Conservation (phyloP, 495 filamentous ascomycete species). For the Niebla homalea region DNA sequence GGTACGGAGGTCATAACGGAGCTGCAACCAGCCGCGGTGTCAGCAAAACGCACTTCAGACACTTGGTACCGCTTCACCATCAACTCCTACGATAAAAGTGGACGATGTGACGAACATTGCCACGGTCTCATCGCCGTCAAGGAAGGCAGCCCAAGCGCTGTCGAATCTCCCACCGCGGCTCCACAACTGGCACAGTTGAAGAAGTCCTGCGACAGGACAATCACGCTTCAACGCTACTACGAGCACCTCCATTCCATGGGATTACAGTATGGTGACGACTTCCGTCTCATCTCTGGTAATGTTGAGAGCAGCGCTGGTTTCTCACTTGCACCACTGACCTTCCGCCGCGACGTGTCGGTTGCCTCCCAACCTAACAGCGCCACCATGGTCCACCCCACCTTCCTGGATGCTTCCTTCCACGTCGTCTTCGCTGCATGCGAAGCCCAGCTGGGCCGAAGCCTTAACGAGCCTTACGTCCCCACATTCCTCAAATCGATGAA, state of each 20-base stretch:
- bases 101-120: conserved; percentile 11
- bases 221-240: conserved; percentile 8
- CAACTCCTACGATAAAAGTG: conserved; percentile 9
- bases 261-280: conserved; percentile 12
- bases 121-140: conserved; percentile 7
- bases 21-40: conserved; percentile 6
- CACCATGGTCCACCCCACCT: conserved; percentile 10
- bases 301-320: conserved; percentile 10
- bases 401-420: conserved; percentile 11
- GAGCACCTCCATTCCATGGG: conserved; percentile 13
- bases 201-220: conserved; percentile 3
- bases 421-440: conserved; percentile 10
- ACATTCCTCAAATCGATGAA: conserved; percentile 17
- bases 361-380: not conserved
- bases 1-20: conserved; percentile 9
- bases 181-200: not conserved
- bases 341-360: conserved; percentile 1
- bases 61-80: conserved; percentile 12
- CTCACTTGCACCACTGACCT: conserved; percentile 10
- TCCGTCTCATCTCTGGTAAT: conserved; percentile 9
- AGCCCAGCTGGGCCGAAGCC: conserved; percentile 5
- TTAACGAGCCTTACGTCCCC: conserved; percentile 18
- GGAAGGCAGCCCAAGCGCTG: not conserved
- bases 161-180: not conserved
- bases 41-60: conserved; percentile 10